phyloP scores from a whole-genome alignment of 352 stramenopile species.

The Phytophthora hybrid region DNA sequence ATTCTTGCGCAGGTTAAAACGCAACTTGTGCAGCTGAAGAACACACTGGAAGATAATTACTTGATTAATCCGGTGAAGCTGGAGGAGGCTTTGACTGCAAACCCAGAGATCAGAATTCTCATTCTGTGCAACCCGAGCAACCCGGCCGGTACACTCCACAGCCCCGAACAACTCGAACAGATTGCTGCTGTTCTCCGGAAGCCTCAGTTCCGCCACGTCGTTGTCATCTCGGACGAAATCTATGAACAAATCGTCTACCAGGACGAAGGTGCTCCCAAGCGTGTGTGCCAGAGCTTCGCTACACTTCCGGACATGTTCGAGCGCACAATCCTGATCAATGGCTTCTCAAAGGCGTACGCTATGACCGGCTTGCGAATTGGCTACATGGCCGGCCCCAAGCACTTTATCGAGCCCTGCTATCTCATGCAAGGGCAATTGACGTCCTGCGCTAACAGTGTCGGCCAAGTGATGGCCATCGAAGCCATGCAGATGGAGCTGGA shows the following conservation, averaged over 20 bases:
- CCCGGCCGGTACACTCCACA: constrained; percentile 91
- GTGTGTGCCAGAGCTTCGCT: constrained; percentile 74
- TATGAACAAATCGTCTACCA: constrained; percentile 96
- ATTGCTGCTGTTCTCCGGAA: constrained; percentile 66
- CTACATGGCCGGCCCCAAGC: constrained; percentile 83
- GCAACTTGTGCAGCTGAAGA: constrained; percentile 90
- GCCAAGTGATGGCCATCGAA: constrained; percentile 92
- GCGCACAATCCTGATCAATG: constrained; percentile 95
- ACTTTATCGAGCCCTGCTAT: constrained; percentile 86
- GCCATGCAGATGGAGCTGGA: constrained; percentile 88
- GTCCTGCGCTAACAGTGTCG: constrained; percentile 93
- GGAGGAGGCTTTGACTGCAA: constrained; percentile 69
- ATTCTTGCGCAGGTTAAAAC: constrained; percentile 93
- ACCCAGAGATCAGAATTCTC: constrained; percentile 83
- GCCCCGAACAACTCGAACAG: constrained; percentile 52
- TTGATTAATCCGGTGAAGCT: constrained; percentile 89
- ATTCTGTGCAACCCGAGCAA: constrained; percentile 98
- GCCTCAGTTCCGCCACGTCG: constrained; percentile 73
- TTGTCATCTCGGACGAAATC: constrained; percentile 96
- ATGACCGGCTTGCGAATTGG: constrained; percentile 96
- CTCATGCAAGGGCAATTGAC: constrained; percentile 97
- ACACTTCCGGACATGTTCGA: constrained; percentile 85
- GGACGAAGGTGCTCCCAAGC: constrained; percentile 57
- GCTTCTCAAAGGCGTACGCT: constrained; percentile 96
- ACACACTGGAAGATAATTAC: constrained; percentile 90